Evolutionary conservation across 2,329 filamentous ascomycete genomes (phyloP).

Genomic region (Penicillium palitans): DNA sequence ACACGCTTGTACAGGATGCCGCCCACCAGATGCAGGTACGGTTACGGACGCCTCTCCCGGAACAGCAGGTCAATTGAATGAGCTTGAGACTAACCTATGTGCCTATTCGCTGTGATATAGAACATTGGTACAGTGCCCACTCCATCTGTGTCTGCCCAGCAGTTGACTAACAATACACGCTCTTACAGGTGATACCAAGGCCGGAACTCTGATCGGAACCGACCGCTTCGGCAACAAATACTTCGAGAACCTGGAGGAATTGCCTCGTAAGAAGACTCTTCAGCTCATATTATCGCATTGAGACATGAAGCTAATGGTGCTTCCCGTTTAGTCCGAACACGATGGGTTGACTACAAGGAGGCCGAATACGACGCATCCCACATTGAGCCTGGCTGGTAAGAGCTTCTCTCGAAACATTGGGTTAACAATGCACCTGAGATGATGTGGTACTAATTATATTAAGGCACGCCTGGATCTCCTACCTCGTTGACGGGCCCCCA

Average conservation of each 20-base stretch:
- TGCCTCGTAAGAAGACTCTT: slow-evolving; percentile 66
- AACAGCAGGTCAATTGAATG: slow-evolving; percentile 10
- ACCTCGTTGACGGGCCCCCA: slow-evolving; percentile 85
- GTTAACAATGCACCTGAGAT: not conserved
- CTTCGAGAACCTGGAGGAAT: slow-evolving; percentile 93
- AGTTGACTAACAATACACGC: slow-evolving; percentile 27
- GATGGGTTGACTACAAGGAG: slow-evolving; percentile 97
- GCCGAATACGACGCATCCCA: slow-evolving; percentile 66
- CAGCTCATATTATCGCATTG: not conserved
- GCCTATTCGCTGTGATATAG: slow-evolving; percentile 27
- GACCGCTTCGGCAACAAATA: slow-evolving; percentile 97
- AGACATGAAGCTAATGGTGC: slow-evolving; percentile 19
- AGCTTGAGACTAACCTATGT: slow-evolving; percentile 25
- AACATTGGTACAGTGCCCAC: slow-evolving; percentile 43
- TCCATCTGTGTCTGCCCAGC: not conserved
- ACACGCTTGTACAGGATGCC: slow-evolving; percentile 67
- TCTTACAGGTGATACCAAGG: slow-evolving; percentile 85
- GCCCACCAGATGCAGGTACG: slow-evolving; percentile 86
- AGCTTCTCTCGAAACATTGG: not conserved
- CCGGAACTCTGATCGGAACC: slow-evolving; percentile 77
- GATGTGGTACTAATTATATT: slow-evolving; percentile 8
- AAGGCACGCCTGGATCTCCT: slow-evolving; percentile 95
- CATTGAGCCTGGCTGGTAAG: slow-evolving; percentile 84
- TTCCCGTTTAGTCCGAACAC: slow-evolving; percentile 69
- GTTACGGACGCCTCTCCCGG: slow-evolving; percentile 18